A percentile compares a stretch with the other conserved stretches of the same genome.
Evolutionary conservation across 345 rosid genomes (phyloP).

Genomic region (Murraya koenigii): DNA sequence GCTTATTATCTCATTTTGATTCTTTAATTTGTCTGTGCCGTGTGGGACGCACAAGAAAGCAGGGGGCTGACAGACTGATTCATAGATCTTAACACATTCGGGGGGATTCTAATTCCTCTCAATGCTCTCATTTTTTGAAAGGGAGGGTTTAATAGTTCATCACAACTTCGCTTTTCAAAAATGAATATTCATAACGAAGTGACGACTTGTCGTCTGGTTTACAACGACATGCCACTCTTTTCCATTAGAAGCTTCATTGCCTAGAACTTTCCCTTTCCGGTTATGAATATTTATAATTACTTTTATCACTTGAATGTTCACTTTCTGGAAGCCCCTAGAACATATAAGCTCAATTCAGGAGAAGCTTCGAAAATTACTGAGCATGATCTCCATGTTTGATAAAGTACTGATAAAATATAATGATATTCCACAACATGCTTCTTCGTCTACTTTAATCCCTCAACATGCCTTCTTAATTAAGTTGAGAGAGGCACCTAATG

Average conservation of each 20-base stretch:
- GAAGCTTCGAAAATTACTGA: neutral
- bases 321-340: neutral
- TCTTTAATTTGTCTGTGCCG: neutral
- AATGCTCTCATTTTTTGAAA: neutral
- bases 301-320: neutral
- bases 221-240: no score
- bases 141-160: neutral
- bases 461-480: neutral
- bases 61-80: neutral
- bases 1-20: neutral
- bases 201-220: no score
- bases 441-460: no score
- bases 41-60: neutral
- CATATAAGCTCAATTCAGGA: neutral
- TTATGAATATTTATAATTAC: no score
- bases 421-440: no score
- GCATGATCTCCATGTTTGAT: neutral
- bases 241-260: neutral
- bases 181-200: no score
- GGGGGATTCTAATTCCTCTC: neutral
- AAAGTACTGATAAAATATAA: no score
- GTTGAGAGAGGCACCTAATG: neutral
- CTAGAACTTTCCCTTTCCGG: neutral
- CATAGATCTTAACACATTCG: neutral
- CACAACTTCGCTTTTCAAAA: no score